Evolutionary conservation across 73 alveolate species (phyloP).

Genomic region (Diophrys sp.): DNA sequence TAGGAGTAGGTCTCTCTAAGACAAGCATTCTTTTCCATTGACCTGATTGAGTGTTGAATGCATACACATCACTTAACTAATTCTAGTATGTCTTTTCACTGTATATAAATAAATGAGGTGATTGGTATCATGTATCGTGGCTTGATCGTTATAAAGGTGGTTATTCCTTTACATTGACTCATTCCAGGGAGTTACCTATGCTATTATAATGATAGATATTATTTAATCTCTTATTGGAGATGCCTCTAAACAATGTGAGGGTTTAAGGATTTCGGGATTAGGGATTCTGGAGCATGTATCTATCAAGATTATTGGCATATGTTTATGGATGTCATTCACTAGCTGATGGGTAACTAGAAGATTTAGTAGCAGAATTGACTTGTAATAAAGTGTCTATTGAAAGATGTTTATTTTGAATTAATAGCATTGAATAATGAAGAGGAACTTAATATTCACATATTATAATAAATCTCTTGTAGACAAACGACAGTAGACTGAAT

Average conservation of each 20-base stretch:
- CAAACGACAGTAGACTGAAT: conserved; percentile 19
- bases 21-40: conserved; percentile 41
- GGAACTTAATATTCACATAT: background rate
- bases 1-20: conserved; percentile 37
- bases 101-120: conserved; percentile 30
- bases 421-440: conserved; percentile 7
- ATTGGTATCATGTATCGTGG: conserved; percentile 43
- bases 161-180: conserved; percentile 23
- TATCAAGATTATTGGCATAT: background rate
- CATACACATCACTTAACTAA: conserved; percentile 30
- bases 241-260: conserved; percentile 30
- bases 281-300: no score
- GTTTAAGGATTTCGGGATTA: conserved; percentile 1
- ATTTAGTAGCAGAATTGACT: conserved; percentile 10
- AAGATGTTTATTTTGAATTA: conserved; percentile 2
- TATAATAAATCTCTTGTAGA: conserved; percentile 38
- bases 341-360: conserved; percentile 35
- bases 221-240: conserved; percentile 42
- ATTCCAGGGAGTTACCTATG: conserved; percentile 17
- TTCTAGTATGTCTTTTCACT: conserved; percentile 43
- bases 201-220: conserved; percentile 23
- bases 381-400: conserved; percentile 30
- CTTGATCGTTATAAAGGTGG: conserved; percentile 33
- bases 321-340: conserved; percentile 49
- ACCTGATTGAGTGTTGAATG: conserved; percentile 16